These are phyloP conservation scores for Fraxinus albicans DNA, from an alignment of 305 asterid genomes.

Conservation along the genomic window DNA sequence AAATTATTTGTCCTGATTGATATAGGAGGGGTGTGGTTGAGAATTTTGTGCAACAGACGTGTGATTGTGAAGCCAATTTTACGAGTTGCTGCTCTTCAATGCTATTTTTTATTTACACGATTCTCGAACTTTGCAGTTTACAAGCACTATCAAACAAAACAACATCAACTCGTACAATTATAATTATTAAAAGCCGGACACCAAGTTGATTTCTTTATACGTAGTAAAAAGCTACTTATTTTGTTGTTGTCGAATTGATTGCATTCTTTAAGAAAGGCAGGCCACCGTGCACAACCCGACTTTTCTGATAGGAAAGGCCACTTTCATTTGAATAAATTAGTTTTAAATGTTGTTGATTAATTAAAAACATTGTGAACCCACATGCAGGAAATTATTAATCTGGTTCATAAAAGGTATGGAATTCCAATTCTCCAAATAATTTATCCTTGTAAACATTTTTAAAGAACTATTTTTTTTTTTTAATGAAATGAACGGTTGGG, in stretches of 20 bases:
- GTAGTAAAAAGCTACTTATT: background rate
- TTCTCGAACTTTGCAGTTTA: background rate
- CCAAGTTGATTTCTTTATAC: background rate
- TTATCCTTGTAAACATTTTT: too few relatives aligned
- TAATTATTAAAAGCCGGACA: background rate
- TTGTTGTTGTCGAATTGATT: background rate
- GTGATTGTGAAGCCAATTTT: constrained; percentile 11
- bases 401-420: too few relatives aligned
- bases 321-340: background rate
- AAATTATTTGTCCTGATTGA: background rate
- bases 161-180: too few relatives aligned
- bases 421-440: too few relatives aligned
- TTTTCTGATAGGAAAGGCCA: background rate
- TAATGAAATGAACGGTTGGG: too few relatives aligned
- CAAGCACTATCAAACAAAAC: background rate
- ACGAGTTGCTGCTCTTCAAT: background rate
- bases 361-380: too few relatives aligned
- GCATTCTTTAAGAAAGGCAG: background rate
- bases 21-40: background rate
- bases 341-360: too few relatives aligned
- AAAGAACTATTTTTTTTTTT: too few relatives aligned
- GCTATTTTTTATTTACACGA: background rate
- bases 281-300: background rate
- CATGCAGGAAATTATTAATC: too few relatives aligned
- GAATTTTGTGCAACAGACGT: constrained; percentile 9